Evolutionary conservation across 225 moss, liverwort and hornwort species (phyloP).

Genomic region (Anthoceros angustus): DNA sequence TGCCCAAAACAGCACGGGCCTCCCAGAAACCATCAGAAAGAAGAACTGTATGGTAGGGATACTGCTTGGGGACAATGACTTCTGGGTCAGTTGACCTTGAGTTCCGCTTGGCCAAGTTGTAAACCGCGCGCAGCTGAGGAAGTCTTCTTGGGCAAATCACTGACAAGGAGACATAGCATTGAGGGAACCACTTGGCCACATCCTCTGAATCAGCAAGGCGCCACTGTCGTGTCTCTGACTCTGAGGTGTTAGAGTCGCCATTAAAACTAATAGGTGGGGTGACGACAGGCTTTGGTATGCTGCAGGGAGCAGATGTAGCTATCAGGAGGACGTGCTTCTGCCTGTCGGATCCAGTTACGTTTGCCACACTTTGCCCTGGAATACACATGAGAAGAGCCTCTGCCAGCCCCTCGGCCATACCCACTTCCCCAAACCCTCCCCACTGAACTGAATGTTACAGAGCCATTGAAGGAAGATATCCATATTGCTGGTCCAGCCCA

Average conservation of each 20-base stretch:
- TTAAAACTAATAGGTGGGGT: slow-evolving; percentile 36
- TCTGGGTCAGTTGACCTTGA: slow-evolving; percentile 15
- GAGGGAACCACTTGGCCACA: slow-evolving; percentile 61
- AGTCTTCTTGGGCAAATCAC: slow-evolving; percentile 73
- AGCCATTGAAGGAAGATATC: slow-evolving; percentile 83
- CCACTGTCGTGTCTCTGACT: slow-evolving; percentile 58
- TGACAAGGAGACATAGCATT: slow-evolving; percentile 89
- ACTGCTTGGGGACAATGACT: slow-evolving; percentile 37
- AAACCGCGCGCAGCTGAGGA: slow-evolving; percentile 42
- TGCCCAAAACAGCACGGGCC: slow-evolving; percentile 34
- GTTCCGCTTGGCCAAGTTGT: slow-evolving; percentile 59
- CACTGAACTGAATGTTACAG: slow-evolving; percentile 47
- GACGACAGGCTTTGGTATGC: slow-evolving; percentile 46
- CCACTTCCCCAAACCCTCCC: slow-evolving; percentile 84
- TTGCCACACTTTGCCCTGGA: slow-evolving; percentile 59
- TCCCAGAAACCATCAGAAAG: slow-evolving; percentile 80
- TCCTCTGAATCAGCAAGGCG: slow-evolving; percentile 86
- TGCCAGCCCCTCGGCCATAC: slow-evolving; percentile 80
- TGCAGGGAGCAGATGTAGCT: slow-evolving; percentile 71
- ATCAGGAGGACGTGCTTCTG: slow-evolving; percentile 80
- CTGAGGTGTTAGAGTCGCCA: slow-evolving; percentile 30
- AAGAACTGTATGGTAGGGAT: slow-evolving; percentile 46
- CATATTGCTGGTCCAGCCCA: slow-evolving; percentile 84
- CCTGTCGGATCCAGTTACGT: slow-evolving; percentile 18
- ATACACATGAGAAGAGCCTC: slow-evolving; percentile 92